phyloP scores from a whole-genome alignment of 2,329 filamentous ascomycete species.

The Monilinia aucupariae region DNA sequence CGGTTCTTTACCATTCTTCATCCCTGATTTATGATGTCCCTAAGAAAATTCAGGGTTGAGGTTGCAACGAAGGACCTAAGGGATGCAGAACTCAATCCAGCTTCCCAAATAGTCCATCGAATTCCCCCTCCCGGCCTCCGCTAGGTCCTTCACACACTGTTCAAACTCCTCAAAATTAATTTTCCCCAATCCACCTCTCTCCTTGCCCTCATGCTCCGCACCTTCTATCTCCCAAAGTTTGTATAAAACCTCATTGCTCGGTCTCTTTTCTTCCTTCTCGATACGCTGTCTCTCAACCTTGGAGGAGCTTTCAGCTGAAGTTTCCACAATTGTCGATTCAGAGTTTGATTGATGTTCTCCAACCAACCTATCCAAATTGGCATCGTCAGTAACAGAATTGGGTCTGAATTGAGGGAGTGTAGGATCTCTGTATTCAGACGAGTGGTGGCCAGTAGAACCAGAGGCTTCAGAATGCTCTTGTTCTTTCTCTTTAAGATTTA shows the following conservation, averaged over 20 bases:
- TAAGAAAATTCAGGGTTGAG: slow-evolving; percentile 1
- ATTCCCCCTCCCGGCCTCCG: slow-evolving; percentile 50
- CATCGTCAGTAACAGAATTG: slow-evolving; percentile 36
- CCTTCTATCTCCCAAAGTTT: slow-evolving; percentile 27
- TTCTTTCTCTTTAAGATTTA: slow-evolving; percentile 5
- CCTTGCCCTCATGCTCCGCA: slow-evolving; percentile 51
- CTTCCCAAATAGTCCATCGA: slow-evolving; percentile 75
- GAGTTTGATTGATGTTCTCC: not conserved
- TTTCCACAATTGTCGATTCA: not conserved
- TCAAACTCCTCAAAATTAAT: slow-evolving; percentile 78
- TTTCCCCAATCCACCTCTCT: slow-evolving; percentile 73
- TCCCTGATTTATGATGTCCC: not conserved
- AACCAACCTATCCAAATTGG: not conserved
- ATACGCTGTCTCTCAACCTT: not conserved
- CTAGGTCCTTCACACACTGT: slow-evolving; percentile 55
- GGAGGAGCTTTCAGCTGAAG: not conserved
- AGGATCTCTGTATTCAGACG: slow-evolving; percentile 42
- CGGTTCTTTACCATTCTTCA: not conserved
- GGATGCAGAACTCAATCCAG: slow-evolving; percentile 82
- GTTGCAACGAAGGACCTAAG: slow-evolving; percentile 29
- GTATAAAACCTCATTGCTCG: slow-evolving; percentile 21
- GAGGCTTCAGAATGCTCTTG: slow-evolving; percentile 1
- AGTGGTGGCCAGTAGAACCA: not conserved
- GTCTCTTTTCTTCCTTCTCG: slow-evolving; percentile 10
- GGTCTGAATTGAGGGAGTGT: slow-evolving; percentile 66